phyloP scores from a whole-genome alignment of 805 yeast species.

The Maudiozyma turicensis region DNA sequence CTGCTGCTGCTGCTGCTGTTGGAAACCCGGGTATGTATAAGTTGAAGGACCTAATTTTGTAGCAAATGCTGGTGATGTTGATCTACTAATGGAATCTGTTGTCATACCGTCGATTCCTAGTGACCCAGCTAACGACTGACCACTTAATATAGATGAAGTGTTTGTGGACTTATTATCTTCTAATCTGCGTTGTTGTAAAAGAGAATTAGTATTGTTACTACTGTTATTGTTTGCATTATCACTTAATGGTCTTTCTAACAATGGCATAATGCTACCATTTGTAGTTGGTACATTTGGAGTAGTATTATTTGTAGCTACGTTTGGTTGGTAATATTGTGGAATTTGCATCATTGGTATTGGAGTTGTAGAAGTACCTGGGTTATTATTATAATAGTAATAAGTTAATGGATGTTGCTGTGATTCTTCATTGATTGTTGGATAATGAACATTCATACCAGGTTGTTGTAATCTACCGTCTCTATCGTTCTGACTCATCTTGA shows the following conservation, averaged over 20 bases:
- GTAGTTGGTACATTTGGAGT: not conserved
- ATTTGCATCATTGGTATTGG: not conserved
- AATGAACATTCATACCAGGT: not conserved
- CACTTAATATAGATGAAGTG: not conserved
- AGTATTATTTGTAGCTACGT: not conserved
- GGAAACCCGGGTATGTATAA: constrained; percentile 16
- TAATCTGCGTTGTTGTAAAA: no score
- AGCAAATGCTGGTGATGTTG: not conserved
- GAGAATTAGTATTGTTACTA: not conserved
- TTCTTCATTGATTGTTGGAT: not conserved
- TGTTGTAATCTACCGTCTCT: not conserved
- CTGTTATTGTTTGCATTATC: not conserved
- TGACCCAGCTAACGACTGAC: not conserved
- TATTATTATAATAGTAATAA: not conserved
- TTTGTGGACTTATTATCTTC: not conserved
- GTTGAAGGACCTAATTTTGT: constrained; percentile 5
- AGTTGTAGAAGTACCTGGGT: not conserved
- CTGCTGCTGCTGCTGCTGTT: not conserved
- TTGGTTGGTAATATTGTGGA: not conserved
- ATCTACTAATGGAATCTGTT: not conserved
- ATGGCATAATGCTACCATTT: not conserved
- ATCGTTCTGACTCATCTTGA: not conserved
- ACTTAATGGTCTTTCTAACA: not conserved
- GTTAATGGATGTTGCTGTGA: not conserved
- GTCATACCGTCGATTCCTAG: not conserved